Percentiles rank a stretch among this genome's conserved stretches.
Conservation (phyloP, 768 basidiomycete genomes). For the Termitomyces titanicus region DNA sequence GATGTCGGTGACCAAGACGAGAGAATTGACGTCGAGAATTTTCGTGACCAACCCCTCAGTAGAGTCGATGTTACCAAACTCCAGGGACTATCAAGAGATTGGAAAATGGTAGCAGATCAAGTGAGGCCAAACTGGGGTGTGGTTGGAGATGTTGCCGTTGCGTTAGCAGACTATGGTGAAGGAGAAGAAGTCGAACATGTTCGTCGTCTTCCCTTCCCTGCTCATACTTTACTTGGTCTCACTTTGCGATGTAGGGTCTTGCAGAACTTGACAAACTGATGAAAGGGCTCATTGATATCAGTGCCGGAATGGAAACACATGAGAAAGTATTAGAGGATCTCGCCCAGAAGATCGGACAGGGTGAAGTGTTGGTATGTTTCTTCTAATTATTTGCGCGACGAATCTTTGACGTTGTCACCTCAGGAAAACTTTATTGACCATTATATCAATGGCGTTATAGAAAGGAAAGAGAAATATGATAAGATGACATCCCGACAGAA, state of each 20-base stretch:
- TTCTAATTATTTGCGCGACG: not conserved
- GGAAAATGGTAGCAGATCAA: constrained; percentile 50
- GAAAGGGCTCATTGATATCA: constrained; percentile 65
- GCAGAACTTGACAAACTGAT: constrained; percentile 62
- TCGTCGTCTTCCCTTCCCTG: constrained; percentile 9
- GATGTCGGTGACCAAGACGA: constrained; percentile 39
- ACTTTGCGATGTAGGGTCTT: constrained; percentile 38
- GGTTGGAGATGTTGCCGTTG: constrained; percentile 48
- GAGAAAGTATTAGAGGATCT: constrained; percentile 50
- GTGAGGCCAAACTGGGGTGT: constrained; percentile 44
- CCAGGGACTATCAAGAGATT: constrained; percentile 57
- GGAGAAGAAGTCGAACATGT: constrained; percentile 52
- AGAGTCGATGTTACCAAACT: constrained; percentile 49
- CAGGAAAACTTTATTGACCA: constrained; percentile 49
- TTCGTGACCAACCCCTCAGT: constrained; percentile 64
- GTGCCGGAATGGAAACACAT: constrained; percentile 57
- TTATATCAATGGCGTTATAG: constrained; percentile 48
- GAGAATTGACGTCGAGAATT: constrained; percentile 56
- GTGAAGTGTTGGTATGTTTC: constrained; percentile 56
- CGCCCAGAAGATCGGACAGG: constrained; percentile 50
- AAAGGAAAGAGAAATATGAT: constrained; percentile 42
- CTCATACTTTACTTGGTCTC: constrained; percentile 4
- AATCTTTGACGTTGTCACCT: not conserved
- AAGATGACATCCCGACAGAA: constrained; percentile 73
- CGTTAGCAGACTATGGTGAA: constrained; percentile 62